Conservation (phyloP, 345 rosid species). For the Eutrema japonicum region DNA sequence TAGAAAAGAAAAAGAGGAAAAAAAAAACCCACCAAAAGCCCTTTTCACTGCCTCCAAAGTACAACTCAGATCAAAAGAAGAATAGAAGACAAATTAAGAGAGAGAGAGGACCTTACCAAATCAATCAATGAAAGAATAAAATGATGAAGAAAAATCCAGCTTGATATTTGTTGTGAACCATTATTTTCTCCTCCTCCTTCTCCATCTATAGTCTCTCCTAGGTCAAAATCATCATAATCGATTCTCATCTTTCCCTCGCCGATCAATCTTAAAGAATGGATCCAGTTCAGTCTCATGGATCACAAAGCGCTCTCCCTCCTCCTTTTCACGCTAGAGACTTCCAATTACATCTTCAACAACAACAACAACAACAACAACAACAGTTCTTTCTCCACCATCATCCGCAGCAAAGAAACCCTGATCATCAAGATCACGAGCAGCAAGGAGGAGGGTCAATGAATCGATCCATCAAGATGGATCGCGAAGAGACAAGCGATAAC, state of each 20-base stretch:
- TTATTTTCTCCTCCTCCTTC: constrained; percentile 22
- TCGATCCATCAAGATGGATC: constrained; percentile 58
- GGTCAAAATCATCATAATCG: constrained; percentile 31
- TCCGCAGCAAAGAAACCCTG: constrained; percentile 68
- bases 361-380: constrained; percentile 45
- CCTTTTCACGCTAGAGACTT: constrained; percentile 93
- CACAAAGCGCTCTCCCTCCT: constrained; percentile 78
- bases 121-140: constrained; percentile 35
- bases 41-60: constrained; percentile 41
- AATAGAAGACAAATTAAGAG: constrained; percentile 5
- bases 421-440: constrained; percentile 61
- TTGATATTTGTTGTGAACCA: constrained; percentile 36
- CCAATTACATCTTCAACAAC: constrained; percentile 78
- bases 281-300: constrained; percentile 77
- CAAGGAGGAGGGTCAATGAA: constrained; percentile 60
- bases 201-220: constrained; percentile 26
- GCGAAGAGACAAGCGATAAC: constrained; percentile 51
- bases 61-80: constrained; percentile 40
- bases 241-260: constrained; percentile 18
- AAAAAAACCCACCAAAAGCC: constrained; percentile 43
- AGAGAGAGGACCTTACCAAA: constrained; percentile 28
- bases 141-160: constrained; percentile 34
- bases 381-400: constrained; percentile 47
- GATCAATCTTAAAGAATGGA: constrained; percentile 56
- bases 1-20: constrained; percentile 21